A percentile compares a stretch with the other conserved stretches of the same genome.
phyloP scores from a whole-genome alignment of 176 grass and related monocot species.

The Juncus effusus region DNA sequence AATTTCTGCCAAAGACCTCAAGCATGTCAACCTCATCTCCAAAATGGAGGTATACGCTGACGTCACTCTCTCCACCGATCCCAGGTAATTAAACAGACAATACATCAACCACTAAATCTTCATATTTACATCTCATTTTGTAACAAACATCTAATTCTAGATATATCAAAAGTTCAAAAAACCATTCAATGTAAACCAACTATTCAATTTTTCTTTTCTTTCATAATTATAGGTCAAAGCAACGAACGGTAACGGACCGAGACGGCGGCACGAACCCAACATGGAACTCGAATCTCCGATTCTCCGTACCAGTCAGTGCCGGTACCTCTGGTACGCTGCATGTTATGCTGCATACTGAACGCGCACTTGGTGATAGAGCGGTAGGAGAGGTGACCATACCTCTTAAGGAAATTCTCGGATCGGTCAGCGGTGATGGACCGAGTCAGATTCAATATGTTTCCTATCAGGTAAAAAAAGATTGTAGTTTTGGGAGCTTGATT shows the following conservation, averaged over 20 bases:
- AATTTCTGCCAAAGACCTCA: constrained; percentile 77
- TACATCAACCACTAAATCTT: too few species aligned
- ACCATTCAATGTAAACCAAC: too few species aligned
- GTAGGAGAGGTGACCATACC: constrained; percentile 76
- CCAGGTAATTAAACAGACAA: neutral
- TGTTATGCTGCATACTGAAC: constrained; percentile 63
- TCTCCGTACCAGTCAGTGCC: constrained; percentile 34
- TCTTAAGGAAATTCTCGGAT: constrained; percentile 56
- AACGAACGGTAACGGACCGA: constrained; percentile 44
- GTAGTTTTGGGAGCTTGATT: too few species aligned
- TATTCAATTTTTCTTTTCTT: too few species aligned
- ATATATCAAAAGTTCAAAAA: too few species aligned
- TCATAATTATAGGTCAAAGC: neutral
- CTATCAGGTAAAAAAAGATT: constrained; percentile 44
- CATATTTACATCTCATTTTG: too few species aligned
- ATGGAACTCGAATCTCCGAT: constrained; percentile 57
- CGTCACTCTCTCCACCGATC: constrained; percentile 57
- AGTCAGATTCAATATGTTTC: constrained; percentile 46
- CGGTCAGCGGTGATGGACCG: constrained; percentile 29
- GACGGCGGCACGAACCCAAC: constrained; percentile 52
- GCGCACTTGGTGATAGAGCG: constrained; percentile 61
- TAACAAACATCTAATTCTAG: too few species aligned
- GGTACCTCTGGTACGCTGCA: constrained; percentile 15
- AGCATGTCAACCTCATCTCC: constrained; percentile 63
- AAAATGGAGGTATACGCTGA: constrained; percentile 74